A percentile compares a stretch with the other conserved stretches of the same genome.
Evolutionary conservation across 2,329 filamentous ascomycete species (phyloP).

Genomic region (Mycosphaerella arachidis): DNA sequence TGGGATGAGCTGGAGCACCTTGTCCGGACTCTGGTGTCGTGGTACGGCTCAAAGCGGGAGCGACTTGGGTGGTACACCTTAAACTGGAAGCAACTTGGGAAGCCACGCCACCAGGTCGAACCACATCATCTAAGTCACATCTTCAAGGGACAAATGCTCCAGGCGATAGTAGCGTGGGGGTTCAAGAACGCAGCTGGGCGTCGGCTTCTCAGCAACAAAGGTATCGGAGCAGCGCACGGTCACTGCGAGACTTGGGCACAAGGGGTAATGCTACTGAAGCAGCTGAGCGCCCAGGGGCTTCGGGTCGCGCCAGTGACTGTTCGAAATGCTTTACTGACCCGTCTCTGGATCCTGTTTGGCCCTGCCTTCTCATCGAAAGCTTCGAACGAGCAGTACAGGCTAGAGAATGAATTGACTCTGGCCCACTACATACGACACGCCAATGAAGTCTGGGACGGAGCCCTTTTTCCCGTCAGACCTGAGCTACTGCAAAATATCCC

Average conservation of each 20-base stretch:
- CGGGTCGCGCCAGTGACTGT: constrained; percentile 13
- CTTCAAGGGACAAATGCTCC: constrained; percentile 25
- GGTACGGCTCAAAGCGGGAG: constrained; percentile 7
- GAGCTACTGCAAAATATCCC: constrained; percentile 13
- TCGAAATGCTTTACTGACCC: constrained; percentile 22
- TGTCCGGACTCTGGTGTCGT: constrained; percentile 47
- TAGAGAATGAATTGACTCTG: constrained; percentile 23
- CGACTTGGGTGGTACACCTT: not conserved
- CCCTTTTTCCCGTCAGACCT: constrained; percentile 16
- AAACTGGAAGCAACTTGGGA: not conserved
- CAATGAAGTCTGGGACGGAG: constrained; percentile 27
- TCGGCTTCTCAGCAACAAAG: constrained; percentile 8
- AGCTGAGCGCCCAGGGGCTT: constrained; percentile 24
- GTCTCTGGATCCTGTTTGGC: constrained; percentile 36
- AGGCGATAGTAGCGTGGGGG: constrained; percentile 34
- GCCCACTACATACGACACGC: constrained; percentile 29
- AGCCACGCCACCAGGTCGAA: not conserved
- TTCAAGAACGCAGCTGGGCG: constrained; percentile 23
- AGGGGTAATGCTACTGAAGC: constrained; percentile 28
- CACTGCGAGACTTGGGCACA: constrained; percentile 26
- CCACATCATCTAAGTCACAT: constrained; percentile 9
- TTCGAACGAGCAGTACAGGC: constrained; percentile 19
- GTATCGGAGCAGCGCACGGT: not conserved
- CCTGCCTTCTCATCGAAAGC: constrained; percentile 24
- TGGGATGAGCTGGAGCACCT: constrained; percentile 51